phyloP scores from a whole-genome alignment of 768 basidiomycete species.

The Leccinum pellstonianum region DNA sequence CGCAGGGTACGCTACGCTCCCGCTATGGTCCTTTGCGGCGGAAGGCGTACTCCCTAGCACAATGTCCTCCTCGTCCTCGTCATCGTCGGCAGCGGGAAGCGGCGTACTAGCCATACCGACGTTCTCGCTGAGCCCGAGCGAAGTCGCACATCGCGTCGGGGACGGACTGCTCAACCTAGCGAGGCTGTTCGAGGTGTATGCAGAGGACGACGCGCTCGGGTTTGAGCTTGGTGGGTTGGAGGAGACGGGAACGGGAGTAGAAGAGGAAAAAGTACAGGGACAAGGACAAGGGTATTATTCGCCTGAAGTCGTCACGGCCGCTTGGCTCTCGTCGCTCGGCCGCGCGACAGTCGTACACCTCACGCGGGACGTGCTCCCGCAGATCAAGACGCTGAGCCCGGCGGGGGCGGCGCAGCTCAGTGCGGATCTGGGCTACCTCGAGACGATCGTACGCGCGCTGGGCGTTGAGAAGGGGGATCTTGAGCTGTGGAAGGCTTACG shows the following conservation, averaged over 20 bases:
- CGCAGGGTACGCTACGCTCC: constrained; percentile 60
- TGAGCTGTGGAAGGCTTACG: constrained; percentile 73
- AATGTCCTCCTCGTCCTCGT: constrained; percentile 13
- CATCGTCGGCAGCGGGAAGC: not conserved
- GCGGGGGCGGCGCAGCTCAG: constrained; percentile 80
- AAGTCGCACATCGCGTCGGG: constrained; percentile 82
- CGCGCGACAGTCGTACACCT: constrained; percentile 76
- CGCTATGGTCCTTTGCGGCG: constrained; percentile 60
- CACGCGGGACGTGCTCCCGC: constrained; percentile 66
- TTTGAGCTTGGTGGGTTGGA: constrained; percentile 80
- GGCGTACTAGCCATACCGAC: constrained; percentile 64
- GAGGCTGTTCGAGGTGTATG: constrained; percentile 90
- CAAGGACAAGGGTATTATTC: constrained; percentile 37
- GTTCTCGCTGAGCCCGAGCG: constrained; percentile 91
- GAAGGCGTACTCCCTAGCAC: constrained; percentile 28
- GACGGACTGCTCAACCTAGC: constrained; percentile 96
- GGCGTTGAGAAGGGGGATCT: constrained; percentile 85
- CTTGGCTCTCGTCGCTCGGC: constrained; percentile 92
- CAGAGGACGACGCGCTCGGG: constrained; percentile 84
- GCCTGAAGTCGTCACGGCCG: constrained; percentile 80
- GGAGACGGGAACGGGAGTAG: constrained; percentile 15
- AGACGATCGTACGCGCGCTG: constrained; percentile 86
- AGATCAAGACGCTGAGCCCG: constrained; percentile 58
- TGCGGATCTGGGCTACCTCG: constrained; percentile 86
- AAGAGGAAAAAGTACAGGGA: not conserved